Percentiles rank a stretch among this genome's conserved stretches.
Conservation (phyloP, 2,329 filamentous ascomycete species). For the Proliferodiscus dingleyae region DNA sequence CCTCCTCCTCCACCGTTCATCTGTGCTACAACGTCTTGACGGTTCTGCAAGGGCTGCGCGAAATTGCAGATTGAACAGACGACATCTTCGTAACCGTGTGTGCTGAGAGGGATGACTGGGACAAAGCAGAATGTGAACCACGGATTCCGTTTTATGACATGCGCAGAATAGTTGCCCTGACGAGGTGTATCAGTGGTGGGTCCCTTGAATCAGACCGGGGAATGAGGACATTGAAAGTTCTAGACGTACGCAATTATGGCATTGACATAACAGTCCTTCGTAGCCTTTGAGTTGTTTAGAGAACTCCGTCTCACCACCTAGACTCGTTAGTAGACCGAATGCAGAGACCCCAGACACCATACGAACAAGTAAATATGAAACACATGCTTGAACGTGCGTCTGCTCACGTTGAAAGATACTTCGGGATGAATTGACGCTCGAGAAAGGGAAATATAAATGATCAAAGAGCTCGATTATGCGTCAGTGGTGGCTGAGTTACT, state of each 20-base stretch:
- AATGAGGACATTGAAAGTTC: too few relatives aligned
- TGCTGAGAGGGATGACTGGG: conserved; percentile 66
- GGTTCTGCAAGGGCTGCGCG: conserved; percentile 55
- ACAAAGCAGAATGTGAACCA: conserved; percentile 81
- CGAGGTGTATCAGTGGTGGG: conserved; percentile 2
- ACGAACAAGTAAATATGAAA: too few relatives aligned
- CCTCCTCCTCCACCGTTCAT: conserved; percentile 21
- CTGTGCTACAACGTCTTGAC: conserved; percentile 29
- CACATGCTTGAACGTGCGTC: background rate
- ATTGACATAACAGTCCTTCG: conserved; percentile 57
- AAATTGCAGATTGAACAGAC: conserved; percentile 74
- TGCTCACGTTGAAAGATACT: background rate
- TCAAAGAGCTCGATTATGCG: background rate
- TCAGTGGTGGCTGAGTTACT: background rate
- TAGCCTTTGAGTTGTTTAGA: conserved; percentile 44
- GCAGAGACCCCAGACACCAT: background rate
- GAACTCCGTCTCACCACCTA: conserved; percentile 33
- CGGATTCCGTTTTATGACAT: conserved; percentile 57
- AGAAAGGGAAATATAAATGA: background rate
- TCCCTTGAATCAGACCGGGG: background rate
- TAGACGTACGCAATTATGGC: conserved; percentile 56
- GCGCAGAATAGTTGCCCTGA: conserved; percentile 54
- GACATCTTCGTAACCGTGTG: conserved; percentile 64
- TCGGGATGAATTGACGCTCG: background rate
- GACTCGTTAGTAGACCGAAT: background rate